These are phyloP conservation scores for Melaleuca quinquenervia DNA, from an alignment of 345 rosid species.

Conservation along the genomic window DNA sequence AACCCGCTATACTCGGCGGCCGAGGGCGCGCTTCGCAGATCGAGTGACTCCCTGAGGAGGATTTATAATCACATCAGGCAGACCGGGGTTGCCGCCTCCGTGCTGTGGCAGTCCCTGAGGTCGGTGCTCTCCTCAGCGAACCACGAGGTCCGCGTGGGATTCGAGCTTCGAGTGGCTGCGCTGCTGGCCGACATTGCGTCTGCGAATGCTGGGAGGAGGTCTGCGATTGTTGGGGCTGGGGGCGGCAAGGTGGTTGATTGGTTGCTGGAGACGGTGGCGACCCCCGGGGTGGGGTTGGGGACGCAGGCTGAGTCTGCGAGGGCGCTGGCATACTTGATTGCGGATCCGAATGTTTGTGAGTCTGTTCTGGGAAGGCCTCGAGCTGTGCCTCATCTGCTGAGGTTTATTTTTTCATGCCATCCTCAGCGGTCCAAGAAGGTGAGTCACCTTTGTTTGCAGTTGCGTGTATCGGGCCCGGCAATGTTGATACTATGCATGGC, in stretches of 20 bases:
- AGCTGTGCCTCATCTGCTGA: constrained; percentile 68
- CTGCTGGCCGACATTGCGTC: constrained; percentile 84
- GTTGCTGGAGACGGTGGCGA: constrained; percentile 77
- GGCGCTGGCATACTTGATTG: constrained; percentile 81
- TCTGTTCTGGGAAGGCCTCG: constrained; percentile 76
- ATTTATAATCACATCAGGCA: constrained; percentile 50
- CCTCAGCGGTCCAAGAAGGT: constrained; percentile 70
- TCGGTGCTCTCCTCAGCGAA: constrained; percentile 91
- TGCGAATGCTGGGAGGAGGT: constrained; percentile 68
- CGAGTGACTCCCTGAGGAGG: constrained; percentile 52
- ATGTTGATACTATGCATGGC: background rate
- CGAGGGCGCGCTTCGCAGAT: constrained; percentile 35
- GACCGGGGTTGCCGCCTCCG: constrained; percentile 72
- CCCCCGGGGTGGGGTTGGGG: constrained; percentile 40
- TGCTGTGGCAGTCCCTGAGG: constrained; percentile 82
- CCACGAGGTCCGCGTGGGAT: constrained; percentile 86
- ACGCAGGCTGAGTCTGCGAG: constrained; percentile 94
- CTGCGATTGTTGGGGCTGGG: constrained; percentile 77
- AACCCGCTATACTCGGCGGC: constrained; percentile 28
- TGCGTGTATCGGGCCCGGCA: background rate
- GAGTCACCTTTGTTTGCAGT: background rate
- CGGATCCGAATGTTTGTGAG: constrained; percentile 64
- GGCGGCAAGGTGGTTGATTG: constrained; percentile 90
- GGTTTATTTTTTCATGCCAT: constrained; percentile 81
- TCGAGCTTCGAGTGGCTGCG: constrained; percentile 84